Conservation (phyloP, 176 grass and related monocot genomes). For the Elymus sibiricus region DNA sequence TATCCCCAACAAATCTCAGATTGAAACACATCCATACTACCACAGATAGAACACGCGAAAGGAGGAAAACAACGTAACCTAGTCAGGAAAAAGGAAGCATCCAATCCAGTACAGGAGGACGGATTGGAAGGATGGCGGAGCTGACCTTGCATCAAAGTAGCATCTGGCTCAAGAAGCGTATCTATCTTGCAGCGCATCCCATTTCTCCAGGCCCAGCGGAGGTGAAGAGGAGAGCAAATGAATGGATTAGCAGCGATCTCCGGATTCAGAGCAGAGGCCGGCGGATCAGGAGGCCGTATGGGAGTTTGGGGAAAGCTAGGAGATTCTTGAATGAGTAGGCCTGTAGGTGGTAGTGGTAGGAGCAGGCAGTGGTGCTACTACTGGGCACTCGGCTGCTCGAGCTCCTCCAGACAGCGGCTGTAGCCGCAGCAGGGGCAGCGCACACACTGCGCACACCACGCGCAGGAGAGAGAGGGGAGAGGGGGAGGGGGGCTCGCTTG, state of each 20-base stretch:
- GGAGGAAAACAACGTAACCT: neutral
- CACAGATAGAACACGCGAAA: neutral
- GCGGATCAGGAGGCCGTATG: constrained; percentile 17
- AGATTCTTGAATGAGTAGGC: constrained; percentile 32
- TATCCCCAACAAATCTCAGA: constrained; percentile 9
- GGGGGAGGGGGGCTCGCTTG: neutral
- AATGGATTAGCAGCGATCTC: constrained; percentile 2
- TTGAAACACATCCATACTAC: neutral
- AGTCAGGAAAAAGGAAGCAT: neutral
- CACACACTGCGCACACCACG: constrained; percentile 29
- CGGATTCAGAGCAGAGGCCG: constrained; percentile 5
- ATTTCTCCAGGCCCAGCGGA: neutral
- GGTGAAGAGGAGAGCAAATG: neutral
- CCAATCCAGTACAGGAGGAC: neutral
- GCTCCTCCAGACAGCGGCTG: constrained; percentile 24
- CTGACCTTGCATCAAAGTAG: constrained; percentile 32
- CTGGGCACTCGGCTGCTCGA: neutral
- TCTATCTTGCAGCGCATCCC: neutral
- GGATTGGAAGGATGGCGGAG: neutral
- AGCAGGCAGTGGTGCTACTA: neutral
- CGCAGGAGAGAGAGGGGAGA: constrained; percentile 16
- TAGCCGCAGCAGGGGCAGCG: constrained; percentile 29
- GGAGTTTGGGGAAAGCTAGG: constrained; percentile 31
- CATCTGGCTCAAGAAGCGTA: neutral
- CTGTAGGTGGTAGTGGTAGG: neutral